Evolutionary conservation across 2,329 filamentous ascomycete genomes (phyloP).

Genomic region (Plenodomus biglobosus): DNA sequence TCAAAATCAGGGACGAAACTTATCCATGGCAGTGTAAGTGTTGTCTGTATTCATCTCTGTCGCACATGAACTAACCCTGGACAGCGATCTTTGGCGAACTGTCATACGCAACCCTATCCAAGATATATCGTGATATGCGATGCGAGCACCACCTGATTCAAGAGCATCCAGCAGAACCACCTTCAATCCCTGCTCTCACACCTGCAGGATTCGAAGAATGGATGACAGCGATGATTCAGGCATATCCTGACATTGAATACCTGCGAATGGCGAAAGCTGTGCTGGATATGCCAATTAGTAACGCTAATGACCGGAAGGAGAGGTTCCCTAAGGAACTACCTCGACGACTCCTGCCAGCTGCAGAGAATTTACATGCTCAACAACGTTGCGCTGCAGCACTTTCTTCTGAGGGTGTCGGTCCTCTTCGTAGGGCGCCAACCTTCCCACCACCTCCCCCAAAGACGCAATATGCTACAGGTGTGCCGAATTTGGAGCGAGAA

Average conservation of each 20-base stretch:
- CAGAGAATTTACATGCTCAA: slow-evolving; percentile 58
- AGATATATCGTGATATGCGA: slow-evolving; percentile 51
- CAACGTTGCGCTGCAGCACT: slow-evolving; percentile 64
- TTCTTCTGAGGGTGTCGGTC: slow-evolving; percentile 49
- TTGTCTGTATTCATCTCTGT: neutral
- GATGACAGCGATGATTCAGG: slow-evolving; percentile 71
- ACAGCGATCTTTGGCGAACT: slow-evolving; percentile 49
- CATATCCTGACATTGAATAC: slow-evolving; percentile 75
- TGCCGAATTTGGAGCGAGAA: slow-evolving; percentile 37
- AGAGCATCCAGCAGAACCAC: slow-evolving; percentile 45
- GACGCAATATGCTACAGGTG: slow-evolving; percentile 10
- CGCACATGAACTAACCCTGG: slow-evolving; percentile 8
- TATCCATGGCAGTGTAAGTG: slow-evolving; percentile 68
- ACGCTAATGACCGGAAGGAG: slow-evolving; percentile 65
- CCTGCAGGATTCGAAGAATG: slow-evolving; percentile 58
- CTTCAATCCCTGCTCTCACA: slow-evolving; percentile 50
- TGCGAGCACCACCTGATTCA: slow-evolving; percentile 55
- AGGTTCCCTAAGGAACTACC: slow-evolving; percentile 78
- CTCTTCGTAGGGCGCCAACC: slow-evolving; percentile 38
- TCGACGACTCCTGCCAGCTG: slow-evolving; percentile 67
- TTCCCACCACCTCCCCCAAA: slow-evolving; percentile 42
- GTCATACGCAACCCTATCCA: slow-evolving; percentile 45
- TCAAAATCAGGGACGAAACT: slow-evolving; percentile 63
- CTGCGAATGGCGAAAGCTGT: slow-evolving; percentile 69
- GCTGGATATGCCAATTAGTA: slow-evolving; percentile 68